phyloP scores from a whole-genome alignment of 139 green algal genomes.

The Volvox africanus region DNA sequence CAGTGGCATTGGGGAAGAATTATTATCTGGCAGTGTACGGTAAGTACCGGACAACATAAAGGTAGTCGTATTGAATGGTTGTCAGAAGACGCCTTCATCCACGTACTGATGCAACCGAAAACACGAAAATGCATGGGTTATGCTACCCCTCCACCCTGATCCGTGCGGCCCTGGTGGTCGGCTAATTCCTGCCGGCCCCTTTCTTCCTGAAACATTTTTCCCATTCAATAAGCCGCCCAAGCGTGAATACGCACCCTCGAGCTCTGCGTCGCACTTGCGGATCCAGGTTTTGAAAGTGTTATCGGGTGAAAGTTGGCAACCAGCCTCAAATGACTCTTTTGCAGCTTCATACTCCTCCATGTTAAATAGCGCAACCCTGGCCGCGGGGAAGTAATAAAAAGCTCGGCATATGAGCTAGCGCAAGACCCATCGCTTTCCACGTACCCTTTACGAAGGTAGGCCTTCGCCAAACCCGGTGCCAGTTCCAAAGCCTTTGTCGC shows the following conservation, averaged over 20 bases:
- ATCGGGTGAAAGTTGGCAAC: conserved; percentile 66
- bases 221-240: too few species aligned
- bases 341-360: conserved; percentile 94
- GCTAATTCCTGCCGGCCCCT: too few species aligned
- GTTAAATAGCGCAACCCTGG: conserved; percentile 78
- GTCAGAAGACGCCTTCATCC: too few species aligned
- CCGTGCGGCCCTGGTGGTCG: too few species aligned
- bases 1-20: too few species aligned
- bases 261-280: conserved; percentile 83
- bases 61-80: too few species aligned
- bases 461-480: conserved; percentile 67
- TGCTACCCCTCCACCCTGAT: too few species aligned
- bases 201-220: too few species aligned
- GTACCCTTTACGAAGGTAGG: conserved; percentile 79
- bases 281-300: conserved; percentile 80
- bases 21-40: too few species aligned
- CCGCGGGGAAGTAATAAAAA: neutral
- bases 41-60: too few species aligned
- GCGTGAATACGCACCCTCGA: conserved; percentile 68
- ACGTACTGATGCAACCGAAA: too few species aligned
- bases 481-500: conserved; percentile 80
- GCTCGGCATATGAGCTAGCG: neutral
- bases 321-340: conserved; percentile 78
- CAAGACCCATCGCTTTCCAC: neutral
- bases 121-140: too few species aligned